phyloP scores from a whole-genome alignment of 331 rosid species.

The Pyrus hybrid region DNA sequence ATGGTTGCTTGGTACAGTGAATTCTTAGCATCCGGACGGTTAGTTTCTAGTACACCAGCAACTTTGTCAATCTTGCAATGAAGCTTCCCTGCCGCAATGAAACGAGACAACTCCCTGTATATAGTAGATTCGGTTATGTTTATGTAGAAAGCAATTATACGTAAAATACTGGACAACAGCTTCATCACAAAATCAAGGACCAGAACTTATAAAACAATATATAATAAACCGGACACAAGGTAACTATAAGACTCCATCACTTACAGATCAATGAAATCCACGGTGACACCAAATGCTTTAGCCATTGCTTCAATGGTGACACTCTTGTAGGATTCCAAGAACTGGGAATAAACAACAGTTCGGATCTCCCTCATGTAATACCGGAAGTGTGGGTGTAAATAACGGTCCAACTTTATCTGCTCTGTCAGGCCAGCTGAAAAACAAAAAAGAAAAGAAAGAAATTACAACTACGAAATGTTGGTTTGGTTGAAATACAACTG shows the following conservation, averaged over 20 bases:
- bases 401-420: slow-evolving; percentile 88
- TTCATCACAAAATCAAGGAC: neutral
- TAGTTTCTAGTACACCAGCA: slow-evolving; percentile 86
- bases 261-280: slow-evolving; percentile 90
- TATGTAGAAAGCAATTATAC: neutral
- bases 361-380: slow-evolving; percentile 94
- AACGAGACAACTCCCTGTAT: slow-evolving; percentile 92
- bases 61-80: slow-evolving; percentile 97
- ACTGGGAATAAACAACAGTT: slow-evolving; percentile 82
- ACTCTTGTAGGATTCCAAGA: slow-evolving; percentile 93
- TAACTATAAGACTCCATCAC: slow-evolving; percentile 15
- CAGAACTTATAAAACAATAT: neutral
- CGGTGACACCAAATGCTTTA: slow-evolving; percentile 84
- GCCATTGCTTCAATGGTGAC: slow-evolving; percentile 98
- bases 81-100: slow-evolving; percentile 96
- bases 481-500: neutral
- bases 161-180: neutral
- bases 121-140: neutral
- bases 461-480: slow-evolving; percentile 1
- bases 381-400: slow-evolving; percentile 84
- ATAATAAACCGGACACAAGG: neutral
- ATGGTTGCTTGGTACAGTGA: slow-evolving; percentile 95
- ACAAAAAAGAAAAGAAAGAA: neutral
- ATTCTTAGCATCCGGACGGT: slow-evolving; percentile 90
- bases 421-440: slow-evolving; percentile 74